Conservation (phyloP, 371 early-diverging fungal species). For the Mortierella sp. region DNA sequence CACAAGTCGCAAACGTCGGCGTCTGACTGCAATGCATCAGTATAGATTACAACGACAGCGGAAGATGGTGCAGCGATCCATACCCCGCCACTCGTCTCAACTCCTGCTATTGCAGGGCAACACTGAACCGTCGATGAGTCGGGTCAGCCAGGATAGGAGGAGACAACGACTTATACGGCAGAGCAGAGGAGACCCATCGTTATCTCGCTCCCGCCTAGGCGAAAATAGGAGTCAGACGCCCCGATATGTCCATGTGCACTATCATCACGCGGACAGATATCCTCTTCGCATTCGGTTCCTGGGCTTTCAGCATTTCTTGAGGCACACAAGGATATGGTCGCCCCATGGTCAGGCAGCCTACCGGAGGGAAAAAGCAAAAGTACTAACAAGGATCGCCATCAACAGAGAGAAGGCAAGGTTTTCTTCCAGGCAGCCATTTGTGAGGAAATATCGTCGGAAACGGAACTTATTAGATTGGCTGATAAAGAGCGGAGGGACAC, state of each 20-base stretch:
- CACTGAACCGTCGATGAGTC: neutral
- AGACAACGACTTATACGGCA: neutral
- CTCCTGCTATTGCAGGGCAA: slow-evolving; percentile 12
- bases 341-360: slow-evolving; percentile 8
- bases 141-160: neutral
- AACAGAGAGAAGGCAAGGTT: slow-evolving; percentile 2
- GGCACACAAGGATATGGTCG: slow-evolving; percentile 1
- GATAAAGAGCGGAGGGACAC: neutral
- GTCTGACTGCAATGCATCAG: slow-evolving; percentile 15
- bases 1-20: slow-evolving; percentile 12
- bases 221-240: neutral
- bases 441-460: neutral
- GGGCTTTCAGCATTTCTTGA: slow-evolving; percentile 28
- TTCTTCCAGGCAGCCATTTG: slow-evolving; percentile 9
- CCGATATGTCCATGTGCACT: slow-evolving; percentile 34
- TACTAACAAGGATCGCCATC: neutral
- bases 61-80: slow-evolving; percentile 4
- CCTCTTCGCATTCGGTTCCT: slow-evolving; percentile 15
- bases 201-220: neutral
- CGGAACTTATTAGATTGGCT: neutral
- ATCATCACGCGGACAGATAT: slow-evolving; percentile 2
- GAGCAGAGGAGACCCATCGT: neutral
- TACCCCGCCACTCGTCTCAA: slow-evolving; percentile 25
- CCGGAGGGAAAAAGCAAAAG: neutral
- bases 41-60: slow-evolving; percentile 10